Evolutionary conservation across 805 yeast species (phyloP), one percentile per base, ranked within the genome.

Genomic region (Metschnikowia lachancei): DNA sequence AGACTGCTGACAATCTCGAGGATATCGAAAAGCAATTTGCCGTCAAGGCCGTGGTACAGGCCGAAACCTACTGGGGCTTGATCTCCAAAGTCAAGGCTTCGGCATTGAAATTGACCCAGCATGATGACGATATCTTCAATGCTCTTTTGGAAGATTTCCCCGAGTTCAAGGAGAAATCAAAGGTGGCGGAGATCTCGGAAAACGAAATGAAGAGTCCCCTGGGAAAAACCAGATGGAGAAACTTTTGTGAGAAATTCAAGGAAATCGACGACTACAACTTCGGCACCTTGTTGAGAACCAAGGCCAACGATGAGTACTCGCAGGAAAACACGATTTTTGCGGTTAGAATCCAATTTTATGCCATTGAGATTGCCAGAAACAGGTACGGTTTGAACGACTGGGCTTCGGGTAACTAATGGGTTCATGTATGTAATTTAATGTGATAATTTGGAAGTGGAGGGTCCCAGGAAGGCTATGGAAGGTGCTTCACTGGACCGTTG

Each of bases 21-120:
- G 96, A 89, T 59, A 89, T 94, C 61, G 99, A 94, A 69, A 89
- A 82, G 77, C 98, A 94, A 72, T 94, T 94, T 62, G 98, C 99
- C 35, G 99, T 94, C 49, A 88, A 86, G 69, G 99, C 98, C 4
- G 99, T 94, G 14, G 83, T 80, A 67, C 98, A 94, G 66, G 94
- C 96, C 48, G 95, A 89, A 62, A 84, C 96, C 1, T 94, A 92
- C 77, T 94, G 97, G 96, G 75, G 76, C 39, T 67, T 94, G 48
- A 69, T 94, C 45, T 77, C 78, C 47, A 80, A 81, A 56, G 71
- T 90, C 46, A 82, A 85, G 51, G 97, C 95, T n/a, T 78, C 94
- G 36, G 80, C 78, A 56, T 75, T 92, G 53, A 85, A 81, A 63
- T 73, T 87, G 50, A 85, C 94, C 41, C 75, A 79, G 60, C 77